Evolutionary conservation across 371 early-diverging fungal genomes (phyloP), one percentile per base, ranked within the genome.

Genomic region (Actinomortierella ambigua): DNA sequence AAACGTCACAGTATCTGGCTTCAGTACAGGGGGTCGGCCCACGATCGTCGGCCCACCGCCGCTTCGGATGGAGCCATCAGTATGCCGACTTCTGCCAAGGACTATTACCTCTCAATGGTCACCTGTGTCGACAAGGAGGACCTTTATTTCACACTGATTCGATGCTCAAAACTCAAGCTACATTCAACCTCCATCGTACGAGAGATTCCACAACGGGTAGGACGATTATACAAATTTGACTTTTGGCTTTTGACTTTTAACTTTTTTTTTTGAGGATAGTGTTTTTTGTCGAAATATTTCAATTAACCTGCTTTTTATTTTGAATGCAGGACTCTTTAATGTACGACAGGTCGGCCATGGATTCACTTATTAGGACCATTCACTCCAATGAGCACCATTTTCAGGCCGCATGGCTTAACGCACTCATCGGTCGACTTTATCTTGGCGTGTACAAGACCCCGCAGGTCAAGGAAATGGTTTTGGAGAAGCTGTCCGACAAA

Each of bases 371-470:
- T 28, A 71, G 78, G 27, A 77, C 76, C 50, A 84, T 88, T 52
- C 87, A 80, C 63, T 88, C 81, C 56, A 82, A 85, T 63, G 88
- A 87, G 59, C 84, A 83, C 42, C 85, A 89, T 54, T 82, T 81
- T 49, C 81, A 87, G 52, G 83, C 85, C 20, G 89, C 90, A 55
- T 95, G 97, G 97, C 82, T 96, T 27, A 96, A 96, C 71, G 95
- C 94, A 1, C 71, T 95, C 1, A 67, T 94, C 4, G 95, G 97
- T 0, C 83, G 97, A 4, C 67, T 90, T 3, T 93, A 92, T 57
- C 71, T 91, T 18, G 85, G 83, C 3, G 75, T 90, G 0, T 89
- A 90, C 70, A 85, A 85, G 59, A 90, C 92, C 0, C 82, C 89
- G 3, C 76, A 77, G 51, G 61, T 88, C 52, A 83, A 86, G 51